These are phyloP conservation scores for Isatis lusitanica DNA, from an alignment of 441 rosid genomes.

Conservation along the genomic window DNA sequence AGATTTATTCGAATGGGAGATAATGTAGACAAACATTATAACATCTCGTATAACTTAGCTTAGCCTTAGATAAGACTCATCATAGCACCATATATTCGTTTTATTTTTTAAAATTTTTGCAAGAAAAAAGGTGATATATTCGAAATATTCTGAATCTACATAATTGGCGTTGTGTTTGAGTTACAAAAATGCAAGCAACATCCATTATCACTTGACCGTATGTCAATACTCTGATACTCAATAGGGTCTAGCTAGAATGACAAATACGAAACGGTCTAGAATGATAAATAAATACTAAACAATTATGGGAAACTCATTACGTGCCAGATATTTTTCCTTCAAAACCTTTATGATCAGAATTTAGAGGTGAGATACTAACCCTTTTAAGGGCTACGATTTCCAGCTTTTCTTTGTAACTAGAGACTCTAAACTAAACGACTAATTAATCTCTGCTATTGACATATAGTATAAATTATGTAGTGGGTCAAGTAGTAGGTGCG, in stretches of 20 bases:
- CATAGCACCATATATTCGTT: neutral
- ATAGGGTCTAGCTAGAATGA: neutral
- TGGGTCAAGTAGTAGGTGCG: constrained; percentile 11
- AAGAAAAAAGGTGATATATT: too few relatives aligned
- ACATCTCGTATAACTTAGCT: too few relatives aligned
- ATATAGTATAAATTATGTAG: neutral
- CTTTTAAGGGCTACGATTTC: neutral
- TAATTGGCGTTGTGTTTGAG: neutral
- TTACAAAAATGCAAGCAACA: neutral
- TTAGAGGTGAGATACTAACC: neutral
- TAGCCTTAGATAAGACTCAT: neutral
- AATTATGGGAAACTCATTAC: neutral
- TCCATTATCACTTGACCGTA: neutral
- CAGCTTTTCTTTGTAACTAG: neutral
- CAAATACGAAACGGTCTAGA: neutral
- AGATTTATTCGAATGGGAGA: neutral
- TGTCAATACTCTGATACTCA: neutral
- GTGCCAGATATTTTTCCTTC: neutral
- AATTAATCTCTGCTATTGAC: neutral
- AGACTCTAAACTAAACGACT: neutral
- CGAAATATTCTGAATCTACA: neutral
- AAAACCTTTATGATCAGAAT: neutral
- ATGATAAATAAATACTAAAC: neutral
- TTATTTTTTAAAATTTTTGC: too few relatives aligned
- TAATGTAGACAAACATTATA: neutral